phyloP scores from a whole-genome alignment of 257 asterid genomes.

The Petunia secreta region DNA sequence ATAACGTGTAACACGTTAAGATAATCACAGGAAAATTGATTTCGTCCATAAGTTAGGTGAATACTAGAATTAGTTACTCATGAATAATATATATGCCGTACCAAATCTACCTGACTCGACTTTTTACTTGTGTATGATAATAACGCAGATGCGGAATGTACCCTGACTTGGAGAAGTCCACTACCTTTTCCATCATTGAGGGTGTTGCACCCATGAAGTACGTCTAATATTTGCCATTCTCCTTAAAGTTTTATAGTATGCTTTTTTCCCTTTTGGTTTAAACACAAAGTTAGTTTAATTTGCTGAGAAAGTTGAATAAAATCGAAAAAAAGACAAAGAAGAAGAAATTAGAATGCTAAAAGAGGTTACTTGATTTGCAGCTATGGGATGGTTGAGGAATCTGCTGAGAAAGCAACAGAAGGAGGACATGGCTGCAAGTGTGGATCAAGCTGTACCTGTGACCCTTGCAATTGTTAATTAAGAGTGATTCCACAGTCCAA shows the following conservation, averaged over 20 bases:
- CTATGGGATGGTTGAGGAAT: neutral
- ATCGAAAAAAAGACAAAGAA: no score
- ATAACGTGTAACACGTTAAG: no score
- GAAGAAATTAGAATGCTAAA: no score
- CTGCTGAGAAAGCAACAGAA: conserved; percentile 16
- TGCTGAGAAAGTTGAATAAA: no score
- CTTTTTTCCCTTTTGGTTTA: neutral
- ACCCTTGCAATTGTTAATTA: conserved; percentile 28
- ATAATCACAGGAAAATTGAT: no score
- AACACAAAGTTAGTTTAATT: neutral
- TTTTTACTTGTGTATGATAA: neutral
- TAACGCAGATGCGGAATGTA: conserved; percentile 33
- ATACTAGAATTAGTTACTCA: no score
- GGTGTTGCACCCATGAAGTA: conserved; percentile 38
- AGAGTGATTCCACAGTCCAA: neutral
- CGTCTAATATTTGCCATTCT: neutral
- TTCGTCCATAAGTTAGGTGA: no score
- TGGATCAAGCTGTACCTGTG: conserved; percentile 35
- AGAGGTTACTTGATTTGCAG: neutral
- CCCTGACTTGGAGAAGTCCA: conserved; percentile 30
- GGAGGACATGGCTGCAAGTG: conserved; percentile 29
- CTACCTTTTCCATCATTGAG: conserved; percentile 30
- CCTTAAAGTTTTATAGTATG: neutral
- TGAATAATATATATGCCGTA: no score
- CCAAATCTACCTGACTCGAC: no score